These are phyloP conservation scores for Fusarium sp. DNA, from an alignment of 2,329 filamentous ascomycete species.

Conservation along the genomic window DNA sequence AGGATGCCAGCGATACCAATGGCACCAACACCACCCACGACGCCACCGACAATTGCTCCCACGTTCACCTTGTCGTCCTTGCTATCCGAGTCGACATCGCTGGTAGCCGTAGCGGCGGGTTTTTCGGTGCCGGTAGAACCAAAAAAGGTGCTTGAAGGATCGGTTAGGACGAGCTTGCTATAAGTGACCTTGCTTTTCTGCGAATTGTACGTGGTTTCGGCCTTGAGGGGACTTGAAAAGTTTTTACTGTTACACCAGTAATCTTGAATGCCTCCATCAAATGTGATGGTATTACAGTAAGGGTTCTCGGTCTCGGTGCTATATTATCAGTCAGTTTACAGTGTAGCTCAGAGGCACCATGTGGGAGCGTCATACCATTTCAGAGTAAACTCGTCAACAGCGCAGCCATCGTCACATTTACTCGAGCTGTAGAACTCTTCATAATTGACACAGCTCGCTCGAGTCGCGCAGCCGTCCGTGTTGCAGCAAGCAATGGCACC, in stretches of 20 bases:
- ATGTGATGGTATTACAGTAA: constrained; percentile 61
- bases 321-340: constrained; percentile 8
- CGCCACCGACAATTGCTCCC: constrained; percentile 55
- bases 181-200: constrained; percentile 49
- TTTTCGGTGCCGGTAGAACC: neutral
- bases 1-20: constrained; percentile 47
- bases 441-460: constrained; percentile 56
- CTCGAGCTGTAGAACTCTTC: constrained; percentile 50
- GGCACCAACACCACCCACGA: constrained; percentile 52
- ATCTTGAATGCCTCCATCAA: constrained; percentile 56
- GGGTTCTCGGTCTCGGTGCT: constrained; percentile 53
- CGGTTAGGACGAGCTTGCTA: constrained; percentile 8
- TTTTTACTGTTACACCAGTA: constrained; percentile 57
- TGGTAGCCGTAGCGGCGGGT: neutral
- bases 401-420: constrained; percentile 56
- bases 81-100: neutral
- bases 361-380: constrained; percentile 62
- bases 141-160: constrained; percentile 22
- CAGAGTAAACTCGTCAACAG: constrained; percentile 54
- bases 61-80: constrained; percentile 40
- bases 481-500: constrained; percentile 61
- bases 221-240: constrained; percentile 50
- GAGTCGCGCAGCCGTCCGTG: constrained; percentile 49
- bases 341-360: neutral
- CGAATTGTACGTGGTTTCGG: constrained; percentile 57